Conservation (phyloP, 176 grass and related monocot species). For the Oryza glaberrima region DNA sequence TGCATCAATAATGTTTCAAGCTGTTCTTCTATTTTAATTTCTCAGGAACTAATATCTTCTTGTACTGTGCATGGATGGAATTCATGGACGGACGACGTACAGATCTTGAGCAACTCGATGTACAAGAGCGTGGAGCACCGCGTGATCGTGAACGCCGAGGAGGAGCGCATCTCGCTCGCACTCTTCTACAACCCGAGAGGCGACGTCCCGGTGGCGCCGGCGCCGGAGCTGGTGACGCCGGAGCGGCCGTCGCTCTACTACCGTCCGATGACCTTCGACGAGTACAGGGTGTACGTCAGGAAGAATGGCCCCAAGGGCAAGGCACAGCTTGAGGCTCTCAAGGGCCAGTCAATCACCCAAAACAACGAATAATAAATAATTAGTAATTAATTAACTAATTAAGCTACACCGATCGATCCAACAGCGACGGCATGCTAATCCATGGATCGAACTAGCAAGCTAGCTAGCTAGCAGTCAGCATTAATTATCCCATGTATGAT, state of each 20-base stretch:
- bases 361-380: neutral
- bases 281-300: slow-evolving; percentile 72
- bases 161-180: slow-evolving; percentile 80
- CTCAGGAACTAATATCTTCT: neutral
- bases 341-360: slow-evolving; percentile 37
- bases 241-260: slow-evolving; percentile 77
- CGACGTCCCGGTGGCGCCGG: slow-evolving; percentile 62
- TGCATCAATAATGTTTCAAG: no score
- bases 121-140: slow-evolving; percentile 89
- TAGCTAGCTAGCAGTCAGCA: neutral
- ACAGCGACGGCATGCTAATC: neutral
- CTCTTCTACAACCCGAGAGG: slow-evolving; percentile 87
- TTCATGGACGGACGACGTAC: neutral
- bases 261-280: slow-evolving; percentile 69
- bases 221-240: slow-evolving; percentile 45
- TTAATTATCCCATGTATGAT: neutral
- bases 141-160: slow-evolving; percentile 57
- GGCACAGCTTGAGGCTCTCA: slow-evolving; percentile 64
- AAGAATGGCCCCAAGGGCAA: slow-evolving; percentile 74
- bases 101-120: slow-evolving; percentile 76
- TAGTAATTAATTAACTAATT: neutral
- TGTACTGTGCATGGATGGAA: neutral
- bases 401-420: neutral
- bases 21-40: neutral
- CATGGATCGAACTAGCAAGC: neutral